Evolutionary conservation across 2,329 filamentous ascomycete species (phyloP), one percentile per base, ranked within the genome.

Genomic region (Coniella lustricola): DNA sequence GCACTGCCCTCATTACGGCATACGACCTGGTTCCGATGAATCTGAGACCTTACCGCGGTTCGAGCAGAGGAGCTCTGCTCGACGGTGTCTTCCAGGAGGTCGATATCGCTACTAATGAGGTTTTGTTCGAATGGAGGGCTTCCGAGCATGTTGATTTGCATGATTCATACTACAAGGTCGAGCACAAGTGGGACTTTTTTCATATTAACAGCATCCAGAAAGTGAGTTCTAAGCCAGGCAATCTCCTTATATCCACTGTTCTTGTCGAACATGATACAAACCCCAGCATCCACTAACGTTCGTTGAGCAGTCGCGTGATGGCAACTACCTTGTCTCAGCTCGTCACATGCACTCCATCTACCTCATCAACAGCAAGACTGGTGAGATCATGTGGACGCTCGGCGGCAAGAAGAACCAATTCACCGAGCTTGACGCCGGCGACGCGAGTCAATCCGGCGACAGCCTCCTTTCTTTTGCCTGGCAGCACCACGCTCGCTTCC

Each of bases 311-410:
- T 50, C 50, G 7, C 44, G 42, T 0, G 54, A 66, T 0, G 74
- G 74, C 4, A 72, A 80, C 56, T 81, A 77, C 47, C 60, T 81
- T 13, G 64, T 81, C 31, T 80, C 75, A 0, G 66, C 71, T 1
- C 71, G 75, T 2, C 68, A 78, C 56, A 65, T 68, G 44, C 69
- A 69, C 56, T 66, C 69, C 17, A 62, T 79, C 13, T 65, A 65
- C 31, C 69, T 69, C 42, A 69, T 81, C 55, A 70, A 72, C 49
- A 64, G 67, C n/a, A 63, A 62, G 7, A 69, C 70, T 3, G 75
- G 76, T 35, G 60, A 75, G 31, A 64, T 77, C 18, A 44, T 52
- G 13, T 81, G 77, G 77, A 70, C 69, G 31, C 63, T 81, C 5
- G 73, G 74, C 18, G 77, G 77, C 20, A 64, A 67, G 44, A 58